Evolutionary conservation across 208 protist genomes (phyloP).

Genomic region (Leishmania guyanensis): DNA sequence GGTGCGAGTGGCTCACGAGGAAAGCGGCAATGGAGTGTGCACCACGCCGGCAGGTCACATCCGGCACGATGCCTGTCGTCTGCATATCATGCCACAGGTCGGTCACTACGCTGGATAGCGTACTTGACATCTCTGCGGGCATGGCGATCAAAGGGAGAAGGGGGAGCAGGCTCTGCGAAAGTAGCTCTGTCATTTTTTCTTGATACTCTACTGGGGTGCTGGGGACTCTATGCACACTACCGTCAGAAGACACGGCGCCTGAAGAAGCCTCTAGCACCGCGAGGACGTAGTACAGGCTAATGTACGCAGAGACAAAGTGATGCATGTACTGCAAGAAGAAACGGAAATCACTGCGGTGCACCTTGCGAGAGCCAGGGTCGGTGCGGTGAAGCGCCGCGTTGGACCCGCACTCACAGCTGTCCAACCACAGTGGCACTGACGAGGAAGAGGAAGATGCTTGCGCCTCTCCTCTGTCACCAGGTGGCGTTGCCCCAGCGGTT

Average conservation of each 20-base stretch:
- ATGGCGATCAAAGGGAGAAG: conserved; percentile 8
- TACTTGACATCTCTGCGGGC: conserved; percentile 18
- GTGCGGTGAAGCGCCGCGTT: conserved; percentile 40
- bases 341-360: conserved; percentile 54
- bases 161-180: conserved; percentile 24
- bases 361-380: conserved; percentile 41
- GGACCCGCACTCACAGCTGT: conserved; percentile 15
- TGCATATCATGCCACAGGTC: conserved; percentile 23
- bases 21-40: conserved; percentile 27
- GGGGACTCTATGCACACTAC: background rate
- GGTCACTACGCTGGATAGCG: conserved; percentile 11
- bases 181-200: conserved; percentile 17
- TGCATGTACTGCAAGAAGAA: conserved; percentile 61
- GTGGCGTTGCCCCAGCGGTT: background rate
- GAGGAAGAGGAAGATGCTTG: background rate
- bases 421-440: conserved; percentile 17
- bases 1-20: conserved; percentile 21
- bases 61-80: conserved; percentile 18
- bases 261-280: conserved; percentile 29
- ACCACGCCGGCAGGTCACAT: conserved; percentile 15
- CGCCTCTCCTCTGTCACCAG: conserved; percentile 1
- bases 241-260: conserved; percentile 7
- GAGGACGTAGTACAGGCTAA: conserved; percentile 32
- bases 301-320: conserved; percentile 46
- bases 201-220: conserved; percentile 15